These are phyloP conservation scores for Wallacemonas sp. DNA, from an alignment of 208 protist species.

Conservation along the genomic window DNA sequence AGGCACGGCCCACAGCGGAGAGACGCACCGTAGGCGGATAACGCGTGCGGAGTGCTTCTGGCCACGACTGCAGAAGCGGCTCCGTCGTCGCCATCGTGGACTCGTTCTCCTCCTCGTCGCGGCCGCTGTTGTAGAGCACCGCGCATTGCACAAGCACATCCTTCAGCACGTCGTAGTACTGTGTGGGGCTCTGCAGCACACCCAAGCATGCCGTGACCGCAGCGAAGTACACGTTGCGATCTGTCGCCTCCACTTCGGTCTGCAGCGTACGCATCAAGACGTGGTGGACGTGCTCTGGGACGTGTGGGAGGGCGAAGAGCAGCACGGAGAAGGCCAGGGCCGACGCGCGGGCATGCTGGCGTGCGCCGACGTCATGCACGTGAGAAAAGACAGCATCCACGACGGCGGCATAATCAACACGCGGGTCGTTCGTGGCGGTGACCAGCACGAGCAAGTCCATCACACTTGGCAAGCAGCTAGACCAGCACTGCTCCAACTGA, in stretches of 20 bases:
- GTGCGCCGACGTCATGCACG: conserved; percentile 63
- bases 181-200: conserved; percentile 47
- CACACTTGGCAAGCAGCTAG: conserved; percentile 62
- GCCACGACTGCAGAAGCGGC: conserved; percentile 57
- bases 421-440: conserved; percentile 18
- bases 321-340: conserved; percentile 65
- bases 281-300: conserved; percentile 43
- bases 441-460: conserved; percentile 77
- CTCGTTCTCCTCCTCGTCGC: conserved; percentile 82
- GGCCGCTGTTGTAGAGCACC: conserved; percentile 67
- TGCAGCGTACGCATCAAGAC: conserved; percentile 29
- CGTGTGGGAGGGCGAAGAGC: conserved; percentile 31
- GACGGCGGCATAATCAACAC: conserved; percentile 37
- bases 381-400: conserved; percentile 63
- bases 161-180: conserved; percentile 19
- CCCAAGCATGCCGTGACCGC: conserved; percentile 51
- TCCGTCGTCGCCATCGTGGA: conserved; percentile 74
- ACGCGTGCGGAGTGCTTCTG: conserved; percentile 42
- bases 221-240: conserved; percentile 67
- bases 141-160: conserved; percentile 64
- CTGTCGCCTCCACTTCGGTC: conserved; percentile 39
- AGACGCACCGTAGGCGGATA: conserved; percentile 83
- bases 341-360: conserved; percentile 51
- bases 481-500: conserved; percentile 78
- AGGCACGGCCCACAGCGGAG: conserved; percentile 63